Percentiles rank a stretch among this genome's conserved stretches.
Conservation (phyloP, 2,329 filamentous ascomycete species). For the Catunica adiposa region DNA sequence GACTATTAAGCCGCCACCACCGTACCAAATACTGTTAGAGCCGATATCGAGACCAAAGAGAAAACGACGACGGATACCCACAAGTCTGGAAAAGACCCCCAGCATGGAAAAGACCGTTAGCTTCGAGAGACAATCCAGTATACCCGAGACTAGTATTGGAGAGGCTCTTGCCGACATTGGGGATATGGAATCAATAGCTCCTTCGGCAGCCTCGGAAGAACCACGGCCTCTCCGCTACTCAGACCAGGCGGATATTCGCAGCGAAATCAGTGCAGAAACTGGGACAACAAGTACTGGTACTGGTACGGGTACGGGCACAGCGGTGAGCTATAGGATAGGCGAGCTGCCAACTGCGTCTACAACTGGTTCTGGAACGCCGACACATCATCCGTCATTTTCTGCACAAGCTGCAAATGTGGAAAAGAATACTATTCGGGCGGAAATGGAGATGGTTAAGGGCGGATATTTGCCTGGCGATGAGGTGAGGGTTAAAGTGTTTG, state of each 20-base stretch:
- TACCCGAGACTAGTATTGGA: conserved; percentile 15
- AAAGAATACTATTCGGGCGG: conserved; percentile 71
- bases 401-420: conserved; percentile 24
- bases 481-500: conserved; percentile 60
- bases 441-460: conserved; percentile 63
- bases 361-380: conserved; percentile 9
- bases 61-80: conserved; percentile 23
- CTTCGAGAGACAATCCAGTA: neutral
- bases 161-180: conserved; percentile 18
- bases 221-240: conserved; percentile 20
- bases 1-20: conserved; percentile 53
- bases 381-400: conserved; percentile 6
- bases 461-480: conserved; percentile 77
- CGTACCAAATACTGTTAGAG: conserved; percentile 72
- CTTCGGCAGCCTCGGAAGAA: conserved; percentile 26
- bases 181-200: conserved; percentile 20
- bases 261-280: conserved; percentile 57
- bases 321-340: conserved; percentile 7
- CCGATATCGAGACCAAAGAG: conserved; percentile 56
- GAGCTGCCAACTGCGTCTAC: neutral
- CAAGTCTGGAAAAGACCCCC: conserved; percentile 1
- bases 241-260: conserved; percentile 36
- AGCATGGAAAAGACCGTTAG: conserved; percentile 8
- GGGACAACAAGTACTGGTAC: conserved; percentile 20
- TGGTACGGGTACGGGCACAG: conserved; percentile 11